Percentiles rank a stretch among this genome's conserved stretches.
Evolutionary conservation across 2,329 filamentous ascomycete genomes (phyloP).

Genomic region (Nannizziopsis arthrosporioides): DNA sequence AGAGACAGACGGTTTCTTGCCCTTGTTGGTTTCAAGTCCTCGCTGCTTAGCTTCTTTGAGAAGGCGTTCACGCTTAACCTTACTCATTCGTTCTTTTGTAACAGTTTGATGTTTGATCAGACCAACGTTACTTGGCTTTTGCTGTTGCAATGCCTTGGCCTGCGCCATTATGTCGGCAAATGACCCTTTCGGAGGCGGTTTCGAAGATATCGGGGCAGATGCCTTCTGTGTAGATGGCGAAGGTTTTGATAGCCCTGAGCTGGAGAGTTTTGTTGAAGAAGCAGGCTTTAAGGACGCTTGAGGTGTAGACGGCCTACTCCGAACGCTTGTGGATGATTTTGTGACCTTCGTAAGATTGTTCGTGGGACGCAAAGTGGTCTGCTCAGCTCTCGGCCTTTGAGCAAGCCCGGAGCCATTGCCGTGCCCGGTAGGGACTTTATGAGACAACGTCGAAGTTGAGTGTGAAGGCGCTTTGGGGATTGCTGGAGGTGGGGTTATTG

Average conservation of each 20-base stretch:
- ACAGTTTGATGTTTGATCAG: slow-evolving; percentile 45
- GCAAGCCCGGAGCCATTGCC: slow-evolving; percentile 12
- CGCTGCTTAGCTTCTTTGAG: slow-evolving; percentile 32
- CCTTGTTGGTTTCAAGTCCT: slow-evolving; percentile 26
- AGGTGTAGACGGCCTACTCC: slow-evolving; percentile 18
- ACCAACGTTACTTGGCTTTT: slow-evolving; percentile 37
- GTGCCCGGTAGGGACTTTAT: slow-evolving; percentile 1
- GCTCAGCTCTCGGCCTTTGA: slow-evolving; percentile 36
- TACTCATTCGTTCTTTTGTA: slow-evolving; percentile 45
- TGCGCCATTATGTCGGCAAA: slow-evolving; percentile 49
- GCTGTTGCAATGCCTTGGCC: slow-evolving; percentile 44
- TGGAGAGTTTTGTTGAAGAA: slow-evolving; percentile 13
- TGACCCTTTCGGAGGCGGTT: slow-evolving; percentile 45
- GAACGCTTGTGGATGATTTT: slow-evolving; percentile 15
- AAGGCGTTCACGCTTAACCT: slow-evolving; percentile 42
- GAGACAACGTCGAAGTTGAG: slow-evolving; percentile 5
- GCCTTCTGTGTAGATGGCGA: slow-evolving; percentile 15
- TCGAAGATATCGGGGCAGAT: slow-evolving; percentile 21
- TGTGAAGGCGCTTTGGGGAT: slow-evolving; percentile 7
- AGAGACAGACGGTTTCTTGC: slow-evolving; percentile 19
- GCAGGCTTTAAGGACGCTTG: slow-evolving; percentile 12
- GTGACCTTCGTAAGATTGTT: slow-evolving; percentile 19
- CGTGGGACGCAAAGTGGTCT: slow-evolving; percentile 23
- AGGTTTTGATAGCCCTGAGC: slow-evolving; percentile 11
- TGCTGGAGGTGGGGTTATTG: slow-evolving; percentile 16